Evolutionary conservation across 768 basidiomycete genomes (phyloP).

Genomic region (Pulveroboletus sp.): DNA sequence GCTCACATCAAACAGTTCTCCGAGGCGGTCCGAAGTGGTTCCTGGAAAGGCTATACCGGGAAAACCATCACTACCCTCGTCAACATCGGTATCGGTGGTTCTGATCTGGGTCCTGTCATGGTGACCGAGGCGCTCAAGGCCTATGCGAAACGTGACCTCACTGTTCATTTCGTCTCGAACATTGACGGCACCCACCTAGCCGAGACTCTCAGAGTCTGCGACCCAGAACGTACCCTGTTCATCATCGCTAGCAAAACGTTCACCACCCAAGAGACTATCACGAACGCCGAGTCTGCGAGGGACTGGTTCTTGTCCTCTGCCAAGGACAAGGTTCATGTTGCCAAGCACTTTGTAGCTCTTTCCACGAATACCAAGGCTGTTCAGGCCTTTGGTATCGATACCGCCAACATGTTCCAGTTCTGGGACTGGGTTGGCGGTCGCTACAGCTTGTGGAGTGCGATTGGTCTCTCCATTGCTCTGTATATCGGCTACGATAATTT

Average conservation of each 20-base stretch:
- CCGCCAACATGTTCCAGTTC: constrained; percentile 98
- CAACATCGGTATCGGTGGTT: constrained; percentile 98
- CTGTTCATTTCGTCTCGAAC: constrained; percentile 89
- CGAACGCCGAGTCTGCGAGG: constrained; percentile 91
- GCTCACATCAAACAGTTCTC: constrained; percentile 90
- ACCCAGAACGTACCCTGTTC: constrained; percentile 93
- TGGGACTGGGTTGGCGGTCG: constrained; percentile 99
- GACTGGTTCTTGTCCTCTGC: constrained; percentile 90
- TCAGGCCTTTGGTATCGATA: constrained; percentile 85
- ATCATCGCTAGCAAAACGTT: constrained; percentile 99
- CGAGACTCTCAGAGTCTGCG: constrained; percentile 73
- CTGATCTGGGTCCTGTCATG: constrained; percentile 98
- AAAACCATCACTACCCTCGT: constrained; percentile 92
- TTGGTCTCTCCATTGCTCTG: constrained; percentile 91
- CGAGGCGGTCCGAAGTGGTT: constrained; percentile 75
- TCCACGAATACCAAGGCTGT: constrained; percentile 96
- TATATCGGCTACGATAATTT: constrained; percentile 95
- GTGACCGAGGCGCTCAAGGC: constrained; percentile 95
- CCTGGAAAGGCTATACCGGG: constrained; percentile 97
- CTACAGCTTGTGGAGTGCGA: constrained; percentile 98
- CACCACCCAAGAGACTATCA: constrained; percentile 99
- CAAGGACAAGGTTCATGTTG: constrained; percentile 85
- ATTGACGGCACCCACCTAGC: constrained; percentile 98
- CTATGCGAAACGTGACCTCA: constrained; percentile 86
- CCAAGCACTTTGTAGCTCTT: constrained; percentile 98